Evolutionary conservation across 768 basidiomycete genomes (phyloP).

Genomic region (Calocybe indica): DNA sequence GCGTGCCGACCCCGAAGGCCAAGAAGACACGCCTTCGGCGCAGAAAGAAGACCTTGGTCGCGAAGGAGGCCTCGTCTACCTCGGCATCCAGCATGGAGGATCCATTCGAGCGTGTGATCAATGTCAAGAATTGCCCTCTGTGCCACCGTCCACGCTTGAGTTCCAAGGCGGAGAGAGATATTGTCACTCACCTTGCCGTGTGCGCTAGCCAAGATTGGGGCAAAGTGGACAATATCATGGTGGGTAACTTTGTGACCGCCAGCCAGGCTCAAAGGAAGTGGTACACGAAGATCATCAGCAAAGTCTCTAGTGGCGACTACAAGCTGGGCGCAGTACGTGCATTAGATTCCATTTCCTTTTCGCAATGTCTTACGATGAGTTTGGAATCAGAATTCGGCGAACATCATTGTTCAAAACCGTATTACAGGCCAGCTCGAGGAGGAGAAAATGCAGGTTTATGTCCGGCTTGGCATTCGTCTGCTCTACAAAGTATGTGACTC

Average conservation of each 20-base stretch:
- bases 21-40: constrained; percentile 7
- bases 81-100: constrained; percentile 18
- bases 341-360: neutral
- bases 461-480: constrained; percentile 86
- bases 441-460: constrained; percentile 97
- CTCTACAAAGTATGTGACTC: constrained; percentile 64
- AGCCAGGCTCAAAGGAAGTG: constrained; percentile 96
- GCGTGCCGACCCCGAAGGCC: constrained; percentile 7
- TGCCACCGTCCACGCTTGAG: constrained; percentile 86
- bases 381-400: constrained; percentile 76
- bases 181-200: constrained; percentile 94
- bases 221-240: constrained; percentile 82
- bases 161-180: constrained; percentile 87
- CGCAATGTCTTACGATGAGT: neutral
- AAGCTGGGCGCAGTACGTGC: constrained; percentile 80
- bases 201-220: constrained; percentile 94
- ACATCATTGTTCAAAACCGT: constrained; percentile 96
- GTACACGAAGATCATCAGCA: constrained; percentile 86
- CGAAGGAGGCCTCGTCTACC: constrained; percentile 10
- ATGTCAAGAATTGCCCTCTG: constrained; percentile 89
- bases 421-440: constrained; percentile 89
- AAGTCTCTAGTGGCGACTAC: constrained; percentile 85
- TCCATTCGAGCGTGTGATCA: constrained; percentile 81
- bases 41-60: constrained; percentile 13
- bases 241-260: constrained; percentile 91